These are phyloP conservation scores for Populus nigra DNA, from an alignment of 345 rosid genomes.

Conservation along the genomic window DNA sequence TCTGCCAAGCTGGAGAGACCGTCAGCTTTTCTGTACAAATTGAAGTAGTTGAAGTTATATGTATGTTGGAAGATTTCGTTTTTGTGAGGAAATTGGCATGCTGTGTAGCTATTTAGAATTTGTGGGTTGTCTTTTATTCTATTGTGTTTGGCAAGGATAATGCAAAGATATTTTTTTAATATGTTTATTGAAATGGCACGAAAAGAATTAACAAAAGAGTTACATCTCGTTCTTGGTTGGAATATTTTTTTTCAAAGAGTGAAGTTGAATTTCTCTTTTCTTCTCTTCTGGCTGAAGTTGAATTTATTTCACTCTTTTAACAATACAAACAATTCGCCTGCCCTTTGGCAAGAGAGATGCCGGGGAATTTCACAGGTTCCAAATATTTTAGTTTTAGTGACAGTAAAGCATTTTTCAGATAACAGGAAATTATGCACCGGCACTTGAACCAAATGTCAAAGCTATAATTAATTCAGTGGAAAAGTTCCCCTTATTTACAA, in stretches of 20 bases:
- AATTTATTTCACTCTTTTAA: background rate
- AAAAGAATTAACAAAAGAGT: background rate
- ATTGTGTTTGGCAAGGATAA: background rate
- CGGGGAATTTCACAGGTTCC: background rate
- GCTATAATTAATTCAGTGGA: background rate
- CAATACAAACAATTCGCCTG: background rate
- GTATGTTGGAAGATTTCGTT: too few species aligned
- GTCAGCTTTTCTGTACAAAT: background rate
- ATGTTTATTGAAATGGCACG: background rate
- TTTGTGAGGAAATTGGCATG: background rate
- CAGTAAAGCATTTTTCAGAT: background rate
- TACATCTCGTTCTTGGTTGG: background rate
- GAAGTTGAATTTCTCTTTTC: background rate
- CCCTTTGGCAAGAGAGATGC: background rate
- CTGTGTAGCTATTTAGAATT: background rate
- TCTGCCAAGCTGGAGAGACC: slow-evolving; percentile 8
- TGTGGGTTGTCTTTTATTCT: background rate
- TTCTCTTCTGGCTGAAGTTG: background rate
- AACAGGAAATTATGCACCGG: background rate
- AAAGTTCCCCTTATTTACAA: slow-evolving; percentile 25
- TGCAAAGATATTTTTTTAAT: background rate
- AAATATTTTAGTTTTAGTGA: background rate
- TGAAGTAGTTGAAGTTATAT: background rate
- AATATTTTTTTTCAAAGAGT: background rate
- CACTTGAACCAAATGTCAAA: slow-evolving; percentile 7